These are phyloP conservation scores for Phytophthora citricola DNA, from an alignment of 352 stramenopile species.

Conservation along the genomic window DNA sequence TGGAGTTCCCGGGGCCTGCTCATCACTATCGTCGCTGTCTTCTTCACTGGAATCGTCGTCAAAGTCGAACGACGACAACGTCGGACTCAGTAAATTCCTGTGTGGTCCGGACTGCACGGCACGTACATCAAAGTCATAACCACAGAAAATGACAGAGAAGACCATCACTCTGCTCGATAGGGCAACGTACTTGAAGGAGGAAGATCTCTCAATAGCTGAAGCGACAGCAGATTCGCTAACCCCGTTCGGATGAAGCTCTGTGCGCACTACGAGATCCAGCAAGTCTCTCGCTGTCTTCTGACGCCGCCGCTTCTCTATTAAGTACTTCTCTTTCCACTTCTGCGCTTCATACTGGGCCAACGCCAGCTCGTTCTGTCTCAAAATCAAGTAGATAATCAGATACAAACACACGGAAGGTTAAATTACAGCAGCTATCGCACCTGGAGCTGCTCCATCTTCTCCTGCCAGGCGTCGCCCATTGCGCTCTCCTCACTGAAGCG, in stretches of 20 bases:
- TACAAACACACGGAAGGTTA: neutral
- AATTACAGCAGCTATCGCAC: constrained; percentile 15
- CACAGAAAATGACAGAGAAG: neutral
- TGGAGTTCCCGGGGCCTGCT: constrained; percentile 5
- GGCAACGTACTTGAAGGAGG: constrained; percentile 47
- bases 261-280: constrained; percentile 64
- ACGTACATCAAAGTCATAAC: neutral
- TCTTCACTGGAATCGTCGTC: constrained; percentile 74
- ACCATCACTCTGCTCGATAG: neutral
- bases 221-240: constrained; percentile 6
- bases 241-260: constrained; percentile 36
- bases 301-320: constrained; percentile 71
- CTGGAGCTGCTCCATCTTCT: constrained; percentile 57
- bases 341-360: constrained; percentile 72
- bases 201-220: constrained; percentile 37
- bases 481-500: constrained; percentile 35
- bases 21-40: constrained; percentile 17
- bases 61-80: constrained; percentile 88
- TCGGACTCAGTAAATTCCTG: constrained; percentile 78
- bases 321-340: constrained; percentile 85
- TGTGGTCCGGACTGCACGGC: constrained; percentile 49
- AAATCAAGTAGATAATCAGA: constrained; percentile 14
- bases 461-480: constrained; percentile 36
- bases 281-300: constrained; percentile 71
- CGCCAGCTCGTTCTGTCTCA: constrained; percentile 59